phyloP scores from a whole-genome alignment of 495 filamentous ascomycete species.

The Aspergillus cristatus region DNA sequence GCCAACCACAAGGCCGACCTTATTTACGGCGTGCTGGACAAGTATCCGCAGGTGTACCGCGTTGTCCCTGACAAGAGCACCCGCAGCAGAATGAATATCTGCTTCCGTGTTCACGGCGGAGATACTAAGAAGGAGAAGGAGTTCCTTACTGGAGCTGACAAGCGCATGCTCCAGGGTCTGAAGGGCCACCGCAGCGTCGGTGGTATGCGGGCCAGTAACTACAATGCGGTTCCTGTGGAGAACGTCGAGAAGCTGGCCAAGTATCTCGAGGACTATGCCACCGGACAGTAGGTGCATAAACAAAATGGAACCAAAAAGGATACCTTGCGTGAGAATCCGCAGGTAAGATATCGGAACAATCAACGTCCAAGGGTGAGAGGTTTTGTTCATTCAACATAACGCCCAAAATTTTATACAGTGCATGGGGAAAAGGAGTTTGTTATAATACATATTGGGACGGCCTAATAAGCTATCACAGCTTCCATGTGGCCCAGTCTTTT shows the following conservation, averaged over 20 bases:
- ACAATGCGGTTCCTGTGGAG: constrained; percentile 54
- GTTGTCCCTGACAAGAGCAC: constrained; percentile 65
- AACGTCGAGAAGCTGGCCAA: constrained; percentile 52
- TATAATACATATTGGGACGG: background rate
- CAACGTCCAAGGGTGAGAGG: constrained; percentile 9
- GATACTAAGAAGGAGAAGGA: constrained; percentile 59
- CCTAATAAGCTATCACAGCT: constrained; percentile 35
- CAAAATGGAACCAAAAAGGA: background rate
- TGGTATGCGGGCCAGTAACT: constrained; percentile 45
- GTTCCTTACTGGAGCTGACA: constrained; percentile 64
- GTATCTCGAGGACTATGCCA: constrained; percentile 53
- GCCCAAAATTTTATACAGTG: constrained; percentile 17
- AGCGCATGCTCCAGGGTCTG: constrained; percentile 54
- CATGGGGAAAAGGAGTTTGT: background rate
- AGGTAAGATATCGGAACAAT: constrained; percentile 8
- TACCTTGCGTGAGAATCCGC: constrained; percentile 5
- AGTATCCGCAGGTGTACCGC: constrained; percentile 55
- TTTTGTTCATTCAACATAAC: constrained; percentile 22
- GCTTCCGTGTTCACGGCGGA: constrained; percentile 58
- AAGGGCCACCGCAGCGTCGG: constrained; percentile 79
- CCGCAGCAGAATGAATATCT: constrained; percentile 86
- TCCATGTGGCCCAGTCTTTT: constrained; percentile 51
- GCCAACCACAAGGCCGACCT: constrained; percentile 60
- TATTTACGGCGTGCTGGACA: constrained; percentile 67
- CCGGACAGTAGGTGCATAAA: constrained; percentile 10